Evolutionary conservation across 768 basidiomycete species (phyloP).

Genomic region (Xerocomus potaroensis): DNA sequence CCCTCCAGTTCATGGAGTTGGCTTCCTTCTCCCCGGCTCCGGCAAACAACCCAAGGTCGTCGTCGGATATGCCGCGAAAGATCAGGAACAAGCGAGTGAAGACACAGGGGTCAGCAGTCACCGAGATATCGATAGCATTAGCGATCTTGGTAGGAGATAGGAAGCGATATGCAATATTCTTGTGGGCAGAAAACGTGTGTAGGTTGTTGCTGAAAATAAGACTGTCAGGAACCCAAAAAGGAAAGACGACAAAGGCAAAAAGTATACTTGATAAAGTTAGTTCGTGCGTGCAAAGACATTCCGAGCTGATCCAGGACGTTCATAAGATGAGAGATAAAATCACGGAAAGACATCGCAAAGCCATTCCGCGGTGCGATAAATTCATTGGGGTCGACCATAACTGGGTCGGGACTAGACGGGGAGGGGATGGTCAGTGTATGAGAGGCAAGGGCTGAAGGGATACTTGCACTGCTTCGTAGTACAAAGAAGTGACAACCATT

Average conservation of each 20-base stretch:
- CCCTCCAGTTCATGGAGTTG: slow-evolving; percentile 75
- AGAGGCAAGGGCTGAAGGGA: background rate
- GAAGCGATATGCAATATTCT: slow-evolving; percentile 89
- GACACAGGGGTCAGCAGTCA: slow-evolving; percentile 75
- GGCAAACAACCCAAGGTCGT: slow-evolving; percentile 70
- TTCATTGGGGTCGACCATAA: slow-evolving; percentile 71
- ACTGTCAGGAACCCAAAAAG: slow-evolving; percentile 1
- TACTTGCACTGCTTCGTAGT: slow-evolving; percentile 81
- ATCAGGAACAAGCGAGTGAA: slow-evolving; percentile 86
- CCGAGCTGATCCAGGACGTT: slow-evolving; percentile 82
- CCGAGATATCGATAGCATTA: slow-evolving; percentile 81
- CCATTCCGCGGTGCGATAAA: slow-evolving; percentile 80
- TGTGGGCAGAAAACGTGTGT: slow-evolving; percentile 66
- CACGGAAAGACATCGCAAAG: slow-evolving; percentile 77
- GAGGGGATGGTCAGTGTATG: slow-evolving; percentile 1
- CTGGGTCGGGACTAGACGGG: slow-evolving; percentile 63
- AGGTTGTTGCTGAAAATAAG: slow-evolving; percentile 60
- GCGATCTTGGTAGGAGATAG: slow-evolving; percentile 74
- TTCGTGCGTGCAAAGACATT: slow-evolving; percentile 77
- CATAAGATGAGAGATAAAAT: slow-evolving; percentile 78
- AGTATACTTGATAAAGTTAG: slow-evolving; percentile 74
- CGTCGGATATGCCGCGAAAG: slow-evolving; percentile 77
- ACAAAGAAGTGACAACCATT: slow-evolving; percentile 73
- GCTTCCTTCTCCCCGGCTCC: slow-evolving; percentile 86
- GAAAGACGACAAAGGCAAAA: background rate